Conservation (phyloP, 1,139 yeast species). For the Blastobotrys malaysiensis region DNA sequence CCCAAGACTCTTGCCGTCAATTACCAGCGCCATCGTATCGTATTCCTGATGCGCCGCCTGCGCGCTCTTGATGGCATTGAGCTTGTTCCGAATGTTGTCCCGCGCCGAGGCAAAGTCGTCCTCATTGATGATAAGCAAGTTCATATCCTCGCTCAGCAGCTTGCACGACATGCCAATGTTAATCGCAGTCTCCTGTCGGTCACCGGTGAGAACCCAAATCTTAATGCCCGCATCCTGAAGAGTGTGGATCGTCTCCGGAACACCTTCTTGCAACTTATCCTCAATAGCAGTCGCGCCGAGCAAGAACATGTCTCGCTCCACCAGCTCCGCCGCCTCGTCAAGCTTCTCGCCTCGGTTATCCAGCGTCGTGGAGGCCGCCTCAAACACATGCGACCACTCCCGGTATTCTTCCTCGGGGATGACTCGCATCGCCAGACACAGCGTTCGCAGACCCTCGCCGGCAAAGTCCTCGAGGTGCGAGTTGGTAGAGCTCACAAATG, state of each 20-base stretch:
- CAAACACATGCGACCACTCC: conserved; percentile 54
- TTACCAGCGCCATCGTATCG: conserved; percentile 80
- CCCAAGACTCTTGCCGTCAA: conserved; percentile 87
- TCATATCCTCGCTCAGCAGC: conserved; percentile 92
- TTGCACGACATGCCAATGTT: conserved; percentile 98
- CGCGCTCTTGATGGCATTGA: conserved; percentile 68
- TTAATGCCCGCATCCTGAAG: conserved; percentile 95
- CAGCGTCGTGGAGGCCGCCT: conserved; percentile 78
- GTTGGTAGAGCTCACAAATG: conserved; percentile 74
- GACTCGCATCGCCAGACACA: conserved; percentile 85
- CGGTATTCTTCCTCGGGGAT: conserved; percentile 73
- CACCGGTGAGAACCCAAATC: conserved; percentile 97
- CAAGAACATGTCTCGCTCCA: conserved; percentile 72
- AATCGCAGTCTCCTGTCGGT: conserved; percentile 97
- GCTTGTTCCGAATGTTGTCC: conserved; percentile 65
- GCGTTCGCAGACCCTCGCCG: conserved; percentile 88
- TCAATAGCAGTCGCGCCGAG: conserved; percentile 98
- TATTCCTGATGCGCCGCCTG: conserved; percentile 41
- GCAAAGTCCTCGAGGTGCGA: conserved; percentile 95
- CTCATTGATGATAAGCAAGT: conserved; percentile 81
- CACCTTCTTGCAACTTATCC: conserved; percentile 96
- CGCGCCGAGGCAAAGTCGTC: conserved; percentile 69
- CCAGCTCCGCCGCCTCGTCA: conserved; percentile 79
- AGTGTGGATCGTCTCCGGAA: conserved; percentile 93
- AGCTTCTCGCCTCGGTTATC: conserved; percentile 67